A percentile compares a stretch with the other conserved stretches of the same genome.
These are phyloP conservation scores for Phanerochaete carnosa DNA, from an alignment of 768 basidiomycete species.

Conservation along the genomic window DNA sequence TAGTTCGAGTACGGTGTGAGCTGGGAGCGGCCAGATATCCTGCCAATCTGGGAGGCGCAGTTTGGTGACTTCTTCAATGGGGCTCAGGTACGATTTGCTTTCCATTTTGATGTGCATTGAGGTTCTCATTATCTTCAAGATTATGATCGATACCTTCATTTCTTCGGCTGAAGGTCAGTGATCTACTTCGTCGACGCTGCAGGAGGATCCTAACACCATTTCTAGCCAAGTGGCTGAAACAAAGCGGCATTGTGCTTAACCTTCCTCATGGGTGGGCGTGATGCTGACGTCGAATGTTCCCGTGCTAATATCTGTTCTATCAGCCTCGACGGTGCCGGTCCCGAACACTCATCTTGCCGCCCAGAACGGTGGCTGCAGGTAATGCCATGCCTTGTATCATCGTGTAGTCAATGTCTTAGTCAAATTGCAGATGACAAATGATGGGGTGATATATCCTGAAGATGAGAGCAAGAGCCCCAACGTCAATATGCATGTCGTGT, in stretches of 20 bases:
- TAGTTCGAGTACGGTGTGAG: conserved; percentile 90
- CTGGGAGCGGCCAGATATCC: conserved; percentile 79
- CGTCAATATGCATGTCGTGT: conserved; percentile 82
- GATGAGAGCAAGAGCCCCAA: conserved; percentile 35
- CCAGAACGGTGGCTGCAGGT: conserved; percentile 92
- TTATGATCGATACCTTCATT: conserved; percentile 88
- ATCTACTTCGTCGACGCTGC: too few species aligned
- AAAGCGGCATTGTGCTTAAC: conserved; percentile 83
- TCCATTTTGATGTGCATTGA: background rate
- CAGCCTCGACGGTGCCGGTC: conserved; percentile 81
- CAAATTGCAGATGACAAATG: conserved; percentile 76
- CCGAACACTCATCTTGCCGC: conserved; percentile 88
- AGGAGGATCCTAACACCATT: background rate
- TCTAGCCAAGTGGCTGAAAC: conserved; percentile 88
- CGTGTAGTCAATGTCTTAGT: background rate
- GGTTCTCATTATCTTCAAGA: conserved; percentile 30
- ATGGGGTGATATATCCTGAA: conserved; percentile 42
- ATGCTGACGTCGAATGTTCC: background rate
- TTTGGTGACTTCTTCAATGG: conserved; percentile 96
- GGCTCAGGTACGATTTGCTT: conserved; percentile 49
- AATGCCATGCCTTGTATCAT: background rate
- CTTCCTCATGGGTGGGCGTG: conserved; percentile 69
- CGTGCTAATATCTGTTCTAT: background rate
- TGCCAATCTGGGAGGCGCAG: conserved; percentile 90
- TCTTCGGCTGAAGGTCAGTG: conserved; percentile 77